Evolutionary conservation across 345 rosid genomes (phyloP), one percentile per base, ranked within the genome.

Genomic region (Eucalyptus shirleyi): DNA sequence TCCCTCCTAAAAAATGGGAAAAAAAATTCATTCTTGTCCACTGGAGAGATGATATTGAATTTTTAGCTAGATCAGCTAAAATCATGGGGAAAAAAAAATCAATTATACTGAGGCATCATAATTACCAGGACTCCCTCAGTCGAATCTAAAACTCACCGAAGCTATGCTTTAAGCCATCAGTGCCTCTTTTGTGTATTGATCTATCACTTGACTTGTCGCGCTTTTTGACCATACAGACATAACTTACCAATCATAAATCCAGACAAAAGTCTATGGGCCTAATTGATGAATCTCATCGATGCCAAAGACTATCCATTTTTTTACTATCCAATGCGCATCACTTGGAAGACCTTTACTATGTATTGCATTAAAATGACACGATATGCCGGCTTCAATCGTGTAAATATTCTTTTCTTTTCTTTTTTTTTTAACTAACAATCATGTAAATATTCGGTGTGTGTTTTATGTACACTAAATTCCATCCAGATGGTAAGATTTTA

Each of bases 1-100:
- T 95, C 47, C 95, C 96, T 47, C 96, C 95, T 93, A 51, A 26
- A 62, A 55, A 65, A 50, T 16, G 15, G 28, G 59, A 15, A 37
- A 85, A n/a, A 23, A 40, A 56, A 34, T 10, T 87, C 37, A 87
- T 50, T 16, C 40, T n/a, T 28, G 42, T 21, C 14, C 59, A 5
- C 8, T 15, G 45, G 40, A 40, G 32, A 14, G 47, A 18, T 19
- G 42, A 37, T 56, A 56, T 24, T 56, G 30, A 56, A 24, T 56
- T 56, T 56, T 56, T 56, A 56, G 62, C 69, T 12, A 77, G 42
- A 77, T 40, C 6, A 56, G 30, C 62, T 56, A 56, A 56, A 56
- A 56, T 56, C 30, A 56, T 53, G 62, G 30, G 62, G 11, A 55
- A 56, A 21, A n/a, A n/a, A 56, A 24, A 56, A 2, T 23, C 47